Percentiles rank a stretch among this genome's conserved stretches.
These are phyloP conservation scores for Phytophthora capsici DNA, from an alignment of 352 stramenopile species.

Conservation along the genomic window DNA sequence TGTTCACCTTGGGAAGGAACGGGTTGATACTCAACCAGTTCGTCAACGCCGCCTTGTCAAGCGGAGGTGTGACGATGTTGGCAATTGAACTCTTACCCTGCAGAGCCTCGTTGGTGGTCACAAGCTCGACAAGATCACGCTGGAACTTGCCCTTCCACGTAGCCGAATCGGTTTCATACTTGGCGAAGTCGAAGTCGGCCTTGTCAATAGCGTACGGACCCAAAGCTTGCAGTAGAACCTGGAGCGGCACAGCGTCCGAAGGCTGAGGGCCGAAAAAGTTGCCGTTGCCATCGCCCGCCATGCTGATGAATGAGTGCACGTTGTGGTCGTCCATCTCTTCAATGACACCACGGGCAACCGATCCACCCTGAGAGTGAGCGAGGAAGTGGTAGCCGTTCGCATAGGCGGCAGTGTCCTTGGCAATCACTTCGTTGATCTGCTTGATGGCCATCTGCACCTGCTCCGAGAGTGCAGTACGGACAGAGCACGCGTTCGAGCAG, in stretches of 20 bases:
- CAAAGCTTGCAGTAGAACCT: constrained; percentile 46
- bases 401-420: constrained; percentile 36
- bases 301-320: constrained; percentile 53
- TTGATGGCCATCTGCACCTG: constrained; percentile 58
- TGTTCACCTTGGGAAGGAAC: constrained; percentile 56
- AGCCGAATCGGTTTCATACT: constrained; percentile 39
- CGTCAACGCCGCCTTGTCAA: constrained; percentile 26
- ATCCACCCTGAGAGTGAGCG: constrained; percentile 53
- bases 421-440: constrained; percentile 44
- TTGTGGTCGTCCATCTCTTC: constrained; percentile 70
- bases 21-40: constrained; percentile 51
- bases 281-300: constrained; percentile 57
- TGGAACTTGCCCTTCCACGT: constrained; percentile 51
- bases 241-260: constrained; percentile 38
- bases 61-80: constrained; percentile 46
- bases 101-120: constrained; percentile 36
- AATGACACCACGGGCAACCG: constrained; percentile 54
- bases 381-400: constrained; percentile 61
- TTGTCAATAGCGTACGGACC: constrained; percentile 41
- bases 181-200: constrained; percentile 45
- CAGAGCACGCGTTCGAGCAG: constrained; percentile 48
- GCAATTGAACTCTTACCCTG: constrained; percentile 44
- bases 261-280: constrained; percentile 60
- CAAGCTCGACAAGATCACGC: constrained; percentile 43
- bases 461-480: constrained; percentile 31